A percentile compares a stretch with the other conserved stretches of the same genome.
Evolutionary conservation across 768 basidiomycete genomes (phyloP).

Genomic region (Leccinum subgranulosum): DNA sequence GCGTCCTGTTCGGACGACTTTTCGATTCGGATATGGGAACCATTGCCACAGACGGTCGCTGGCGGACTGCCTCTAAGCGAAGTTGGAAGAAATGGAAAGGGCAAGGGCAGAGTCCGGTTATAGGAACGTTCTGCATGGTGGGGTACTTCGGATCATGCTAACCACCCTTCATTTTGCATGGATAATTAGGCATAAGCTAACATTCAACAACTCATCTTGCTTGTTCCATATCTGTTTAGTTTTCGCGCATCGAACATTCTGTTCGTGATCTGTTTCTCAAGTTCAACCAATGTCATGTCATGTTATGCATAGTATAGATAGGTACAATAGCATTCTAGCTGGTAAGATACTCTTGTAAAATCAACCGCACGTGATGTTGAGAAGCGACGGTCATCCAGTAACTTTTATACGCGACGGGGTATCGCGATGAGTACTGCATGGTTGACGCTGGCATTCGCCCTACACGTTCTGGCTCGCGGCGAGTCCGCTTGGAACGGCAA

Average conservation of each 20-base stretch:
- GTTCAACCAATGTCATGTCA: constrained; percentile 24
- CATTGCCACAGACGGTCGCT: constrained; percentile 22
- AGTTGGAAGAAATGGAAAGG: constrained; percentile 45
- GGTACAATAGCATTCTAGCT: constrained; percentile 29
- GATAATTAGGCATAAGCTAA: constrained; percentile 25
- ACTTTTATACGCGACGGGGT: background rate
- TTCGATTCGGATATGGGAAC: constrained; percentile 89
- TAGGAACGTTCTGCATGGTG: constrained; percentile 27
- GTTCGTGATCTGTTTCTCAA: constrained; percentile 19
- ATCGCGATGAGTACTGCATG: background rate
- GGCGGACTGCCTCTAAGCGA: constrained; percentile 16
- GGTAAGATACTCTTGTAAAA: constrained; percentile 14
- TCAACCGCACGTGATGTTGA: constrained; percentile 24
- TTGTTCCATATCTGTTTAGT: constrained; percentile 22
- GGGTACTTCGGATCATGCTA: constrained; percentile 15
- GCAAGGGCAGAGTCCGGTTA: constrained; percentile 62
- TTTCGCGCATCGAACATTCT: constrained; percentile 24
- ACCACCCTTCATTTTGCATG: constrained; percentile 26
- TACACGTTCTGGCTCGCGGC: constrained; percentile 4
- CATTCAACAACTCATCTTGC: constrained; percentile 28
- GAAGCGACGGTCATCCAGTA: background rate
- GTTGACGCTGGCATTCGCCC: constrained; percentile 6
- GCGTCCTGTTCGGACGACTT: constrained; percentile 94
- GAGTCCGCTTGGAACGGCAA: constrained; percentile 73
- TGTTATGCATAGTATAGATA: constrained; percentile 34